Base-by-base conservation (phyloP, 2,329 filamentous ascomycete genomes). In the Sphaerulina populicola region DNA sequence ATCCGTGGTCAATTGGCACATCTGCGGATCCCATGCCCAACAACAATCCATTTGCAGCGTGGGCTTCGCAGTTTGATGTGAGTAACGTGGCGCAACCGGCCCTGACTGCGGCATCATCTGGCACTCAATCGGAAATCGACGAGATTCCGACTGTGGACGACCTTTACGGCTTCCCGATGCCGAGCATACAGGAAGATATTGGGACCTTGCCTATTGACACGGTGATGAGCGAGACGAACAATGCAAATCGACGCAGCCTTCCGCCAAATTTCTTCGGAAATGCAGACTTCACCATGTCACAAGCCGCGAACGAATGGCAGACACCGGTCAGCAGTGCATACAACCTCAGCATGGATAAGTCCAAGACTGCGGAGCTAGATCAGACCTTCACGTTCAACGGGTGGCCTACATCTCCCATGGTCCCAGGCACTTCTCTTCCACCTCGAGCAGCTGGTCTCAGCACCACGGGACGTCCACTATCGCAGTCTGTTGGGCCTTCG, bases 81-180 rank as follows among this genome's bases (percentile, higher is more conserved):
- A 57, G 53, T 23, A 56, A 52, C 47, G 30, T 60, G 36, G 57
- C 59, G n/a, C 67, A 69, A 54, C 67, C 67, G 45, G 66, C 67
- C 12, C 53, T 69, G 54, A 68, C 67, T 27, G 62, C 65, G 38
- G 64, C 65, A n/a, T 69, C 67, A 6, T 68, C 66, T 15, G 65
- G 64, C n/a, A 68, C 66, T 4, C 63, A 66, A 45, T 69, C 67
- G 14, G 67, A 69, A 42, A 57, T 68, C 30, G 67, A 68, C 43
- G 67, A 69, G 47, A 58, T 66, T 12, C 63, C 66, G n/a, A 54
- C 55, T 6, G 61, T 63, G 45, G 65, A 69, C 41, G 66, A 69
- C 14, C 42, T 61, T 8, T 64, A 60, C 48, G 57, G 57, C 11
- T 59, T 61, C 15, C 52, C 54, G 9, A 67, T 64, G 64, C 62